Percentiles rank a stretch among this genome's conserved stretches.
These are phyloP conservation scores for Echinochloa phyllopogon DNA, from an alignment of 176 grass and related monocot species.

Conservation along the genomic window DNA sequence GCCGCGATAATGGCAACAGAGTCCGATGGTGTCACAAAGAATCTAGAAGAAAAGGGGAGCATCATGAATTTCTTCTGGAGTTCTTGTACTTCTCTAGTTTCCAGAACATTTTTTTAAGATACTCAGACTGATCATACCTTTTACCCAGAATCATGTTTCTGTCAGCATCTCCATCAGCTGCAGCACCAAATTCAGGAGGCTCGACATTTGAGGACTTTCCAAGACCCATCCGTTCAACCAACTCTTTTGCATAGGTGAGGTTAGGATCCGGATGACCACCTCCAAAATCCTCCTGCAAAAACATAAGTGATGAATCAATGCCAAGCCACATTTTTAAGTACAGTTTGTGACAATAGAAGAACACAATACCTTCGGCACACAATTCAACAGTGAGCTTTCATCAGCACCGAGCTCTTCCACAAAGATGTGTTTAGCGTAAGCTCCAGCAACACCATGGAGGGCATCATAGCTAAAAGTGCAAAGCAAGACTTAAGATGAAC, in stretches of 20 bases:
- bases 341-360: constrained; percentile 18
- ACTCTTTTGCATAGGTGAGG: constrained; percentile 96
- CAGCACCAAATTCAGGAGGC: constrained; percentile 97
- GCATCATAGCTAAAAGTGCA: constrained; percentile 82
- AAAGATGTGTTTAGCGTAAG: constrained; percentile 88
- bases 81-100: constrained; percentile 15
- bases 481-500: constrained; percentile 40
- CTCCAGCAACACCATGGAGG: constrained; percentile 93
- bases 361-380: constrained; percentile 76
- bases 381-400: constrained; percentile 92
- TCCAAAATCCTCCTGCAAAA: constrained; percentile 96
- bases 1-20: constrained; percentile 99
- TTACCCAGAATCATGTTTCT: constrained; percentile 98
- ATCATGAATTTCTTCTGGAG: constrained; percentile 23
- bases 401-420: constrained; percentile 94
- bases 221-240: constrained; percentile 94
- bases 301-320: constrained; percentile 31
- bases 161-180: constrained; percentile 99
- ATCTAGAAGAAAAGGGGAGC: constrained; percentile 54
- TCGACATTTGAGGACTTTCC: constrained; percentile 68
- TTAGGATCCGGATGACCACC: constrained; percentile 97
- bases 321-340: constrained; percentile 4
- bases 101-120: background rate
- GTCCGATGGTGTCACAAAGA: constrained; percentile 97
- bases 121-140: constrained; percentile 58